Percentiles rank a stretch among this genome's conserved stretches.
phyloP scores from a whole-genome alignment of 495 filamentous ascomycete species.

The Collariella sp. region DNA sequence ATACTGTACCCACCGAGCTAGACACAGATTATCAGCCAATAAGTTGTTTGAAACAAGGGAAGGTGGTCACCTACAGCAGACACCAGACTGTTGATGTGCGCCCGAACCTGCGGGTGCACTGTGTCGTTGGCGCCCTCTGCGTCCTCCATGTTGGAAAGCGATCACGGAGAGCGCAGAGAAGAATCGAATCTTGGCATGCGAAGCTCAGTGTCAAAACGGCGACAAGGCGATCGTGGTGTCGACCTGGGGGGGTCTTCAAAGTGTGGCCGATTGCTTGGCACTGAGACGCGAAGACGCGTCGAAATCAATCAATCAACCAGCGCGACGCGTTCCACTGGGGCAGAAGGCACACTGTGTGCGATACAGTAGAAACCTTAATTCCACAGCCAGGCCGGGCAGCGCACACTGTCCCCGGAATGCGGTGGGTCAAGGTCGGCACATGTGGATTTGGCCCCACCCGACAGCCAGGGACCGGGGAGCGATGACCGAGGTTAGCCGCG shows the following conservation, averaged over 20 bases:
- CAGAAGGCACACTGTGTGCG: neutral
- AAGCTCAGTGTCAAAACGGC: neutral
- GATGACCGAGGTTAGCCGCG: constrained; percentile 37
- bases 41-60: neutral
- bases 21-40: neutral
- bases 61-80: constrained; percentile 60
- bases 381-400: neutral
- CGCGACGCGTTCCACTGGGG: constrained; percentile 1
- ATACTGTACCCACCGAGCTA: constrained; percentile 82
- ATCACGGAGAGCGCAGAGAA: constrained; percentile 2
- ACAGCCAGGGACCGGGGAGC: neutral
- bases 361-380: neutral
- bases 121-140: constrained; percentile 43
- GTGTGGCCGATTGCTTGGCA: neutral
- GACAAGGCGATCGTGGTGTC: neutral
- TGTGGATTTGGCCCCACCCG: neutral
- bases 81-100: constrained; percentile 83
- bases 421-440: neutral
- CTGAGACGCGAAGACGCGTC: constrained; percentile 2
- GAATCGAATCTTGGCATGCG: neutral
- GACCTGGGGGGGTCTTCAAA: neutral
- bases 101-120: constrained; percentile 81
- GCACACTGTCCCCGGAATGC: neutral
- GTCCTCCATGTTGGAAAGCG: constrained; percentile 39
- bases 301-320: constrained; percentile 2